These are phyloP conservation scores for Trematosphaeria pertusa DNA, from an alignment of 2,329 filamentous ascomycete species.

Conservation along the genomic window DNA sequence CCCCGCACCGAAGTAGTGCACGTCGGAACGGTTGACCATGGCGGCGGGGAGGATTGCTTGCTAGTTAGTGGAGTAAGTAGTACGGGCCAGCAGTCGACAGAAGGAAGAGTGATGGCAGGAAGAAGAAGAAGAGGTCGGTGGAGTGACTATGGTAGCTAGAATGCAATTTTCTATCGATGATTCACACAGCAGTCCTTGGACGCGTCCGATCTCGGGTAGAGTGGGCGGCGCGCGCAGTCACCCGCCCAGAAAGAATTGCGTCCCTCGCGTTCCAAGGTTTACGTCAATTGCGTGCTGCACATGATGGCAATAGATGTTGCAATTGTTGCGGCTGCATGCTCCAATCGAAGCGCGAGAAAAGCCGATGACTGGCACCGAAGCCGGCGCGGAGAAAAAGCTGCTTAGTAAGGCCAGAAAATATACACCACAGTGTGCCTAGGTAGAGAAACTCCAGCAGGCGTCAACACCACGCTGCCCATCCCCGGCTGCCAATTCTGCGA, in stretches of 20 bases:
- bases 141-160: not conserved
- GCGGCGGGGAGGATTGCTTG: constrained; percentile 10
- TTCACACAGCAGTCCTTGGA: too few relatives aligned
- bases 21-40: constrained; percentile 77
- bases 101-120: constrained; percentile 6
- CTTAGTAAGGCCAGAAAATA: not conserved
- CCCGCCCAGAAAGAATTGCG: too few relatives aligned
- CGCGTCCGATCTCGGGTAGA: constrained; percentile 33
- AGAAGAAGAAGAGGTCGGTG: not conserved
- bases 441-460: constrained; percentile 23
- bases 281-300: not conserved
- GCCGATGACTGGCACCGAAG: constrained; percentile 41
- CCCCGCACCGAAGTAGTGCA: constrained; percentile 89
- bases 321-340: constrained; percentile 21
- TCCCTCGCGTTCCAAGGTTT: not conserved
- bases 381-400: constrained; percentile 30
- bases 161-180: too few relatives aligned
- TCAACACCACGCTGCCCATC: constrained; percentile 27
- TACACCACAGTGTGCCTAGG: not conserved
- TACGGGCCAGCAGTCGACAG: constrained; percentile 6
- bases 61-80: constrained; percentile 6
- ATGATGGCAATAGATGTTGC: constrained; percentile 27
- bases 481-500: constrained; percentile 15
- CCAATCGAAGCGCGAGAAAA: constrained; percentile 36
- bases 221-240: too few relatives aligned